Evolutionary conservation across 257 asterid genomes (phyloP).

Genomic region (Penstemon newberryi): DNA sequence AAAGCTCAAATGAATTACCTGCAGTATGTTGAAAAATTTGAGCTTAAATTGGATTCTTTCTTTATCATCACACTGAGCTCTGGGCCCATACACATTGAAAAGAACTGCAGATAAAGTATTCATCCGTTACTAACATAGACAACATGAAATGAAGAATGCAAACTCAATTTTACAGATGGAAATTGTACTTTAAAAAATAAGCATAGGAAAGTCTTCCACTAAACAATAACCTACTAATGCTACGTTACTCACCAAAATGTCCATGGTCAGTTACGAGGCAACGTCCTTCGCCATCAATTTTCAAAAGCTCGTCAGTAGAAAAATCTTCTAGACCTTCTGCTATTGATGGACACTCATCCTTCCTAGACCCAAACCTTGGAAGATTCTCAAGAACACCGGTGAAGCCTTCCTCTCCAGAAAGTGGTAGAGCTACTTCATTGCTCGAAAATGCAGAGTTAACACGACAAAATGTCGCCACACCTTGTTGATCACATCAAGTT

Average conservation of each 20-base stretch:
- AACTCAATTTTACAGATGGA: not conserved
- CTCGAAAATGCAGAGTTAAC: conserved; percentile 77
- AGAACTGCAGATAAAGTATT: conserved; percentile 60
- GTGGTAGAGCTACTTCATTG: conserved; percentile 77
- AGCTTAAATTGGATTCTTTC: conserved; percentile 79
- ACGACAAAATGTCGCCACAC: conserved; percentile 96
- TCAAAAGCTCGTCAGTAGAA: conserved; percentile 68
- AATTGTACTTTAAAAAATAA: not conserved
- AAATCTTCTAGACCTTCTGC: conserved; percentile 61
- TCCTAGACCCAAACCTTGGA: conserved; percentile 42
- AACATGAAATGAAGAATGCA: not conserved
- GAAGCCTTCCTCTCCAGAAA: conserved; percentile 90
- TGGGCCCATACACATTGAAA: conserved; percentile 90
- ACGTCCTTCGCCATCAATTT: conserved; percentile 93
- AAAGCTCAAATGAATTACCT: conserved; percentile 49
- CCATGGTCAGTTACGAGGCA: conserved; percentile 87
- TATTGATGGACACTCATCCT: conserved; percentile 41
- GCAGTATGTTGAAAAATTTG: conserved; percentile 64
- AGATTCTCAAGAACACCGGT: conserved; percentile 68
- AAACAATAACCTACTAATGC: conserved; percentile 6
- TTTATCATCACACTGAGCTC: conserved; percentile 69
- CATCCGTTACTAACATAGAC: conserved; percentile 19
- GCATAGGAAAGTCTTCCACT: conserved; percentile 4
- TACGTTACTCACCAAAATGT: conserved; percentile 71
- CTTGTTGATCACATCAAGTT: conserved; percentile 36